These are phyloP conservation scores for Coemansia pectinata DNA, from an alignment of 192 early-diverging fungal species.

Conservation along the genomic window DNA sequence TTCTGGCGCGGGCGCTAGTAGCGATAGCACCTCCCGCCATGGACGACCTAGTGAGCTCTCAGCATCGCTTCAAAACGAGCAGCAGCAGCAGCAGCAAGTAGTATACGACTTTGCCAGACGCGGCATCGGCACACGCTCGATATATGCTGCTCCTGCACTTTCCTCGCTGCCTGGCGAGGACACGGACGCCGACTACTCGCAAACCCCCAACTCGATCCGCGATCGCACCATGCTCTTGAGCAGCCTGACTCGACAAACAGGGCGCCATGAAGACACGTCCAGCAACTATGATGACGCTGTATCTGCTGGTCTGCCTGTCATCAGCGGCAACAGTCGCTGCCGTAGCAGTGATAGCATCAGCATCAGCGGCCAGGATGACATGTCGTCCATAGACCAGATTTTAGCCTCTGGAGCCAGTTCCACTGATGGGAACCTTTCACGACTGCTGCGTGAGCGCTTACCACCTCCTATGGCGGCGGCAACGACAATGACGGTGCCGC, in stretches of 20 bases:
- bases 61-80: slow-evolving; percentile 28
- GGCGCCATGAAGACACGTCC: slow-evolving; percentile 24
- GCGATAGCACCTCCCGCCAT: slow-evolving; percentile 3
- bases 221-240: slow-evolving; percentile 53
- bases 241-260: slow-evolving; percentile 22
- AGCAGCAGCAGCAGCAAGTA: background rate
- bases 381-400: slow-evolving; percentile 45
- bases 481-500: background rate
- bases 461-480: slow-evolving; percentile 1
- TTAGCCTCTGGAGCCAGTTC: slow-evolving; percentile 21
- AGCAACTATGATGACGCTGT: slow-evolving; percentile 16
- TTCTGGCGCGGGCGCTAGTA: background rate
- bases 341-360: slow-evolving; percentile 14
- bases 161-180: background rate
- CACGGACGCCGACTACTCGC: slow-evolving; percentile 35
- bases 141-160: slow-evolving; percentile 17
- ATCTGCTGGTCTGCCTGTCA: background rate
- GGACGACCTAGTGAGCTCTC: slow-evolving; percentile 15
- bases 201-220: slow-evolving; percentile 50
- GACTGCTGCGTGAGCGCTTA: slow-evolving; percentile 37
- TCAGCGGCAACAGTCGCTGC: background rate
- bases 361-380: slow-evolving; percentile 34
- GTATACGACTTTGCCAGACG: slow-evolving; percentile 16
- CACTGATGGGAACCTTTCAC: slow-evolving; percentile 32
- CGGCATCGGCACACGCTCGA: slow-evolving; percentile 26